A percentile compares a stretch with the other conserved stretches of the same genome.
Conservation (phyloP, 2,329 filamentous ascomycete genomes). For the Arthrobotrys megalospora region DNA sequence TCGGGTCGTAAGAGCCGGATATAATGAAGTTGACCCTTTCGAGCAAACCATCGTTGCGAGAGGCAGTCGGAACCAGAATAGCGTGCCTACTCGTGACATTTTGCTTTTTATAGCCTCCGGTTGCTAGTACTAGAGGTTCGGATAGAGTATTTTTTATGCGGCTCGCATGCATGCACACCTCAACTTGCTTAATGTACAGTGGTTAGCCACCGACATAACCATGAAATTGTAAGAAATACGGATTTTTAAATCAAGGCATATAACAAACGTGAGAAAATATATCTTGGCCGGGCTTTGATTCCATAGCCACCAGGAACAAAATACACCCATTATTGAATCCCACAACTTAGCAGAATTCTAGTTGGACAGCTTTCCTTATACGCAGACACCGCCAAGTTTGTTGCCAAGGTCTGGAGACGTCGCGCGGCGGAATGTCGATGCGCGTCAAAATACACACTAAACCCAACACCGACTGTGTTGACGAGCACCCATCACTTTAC, state of each 20-base stretch:
- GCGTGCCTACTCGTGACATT: neutral
- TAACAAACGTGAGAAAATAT: no score
- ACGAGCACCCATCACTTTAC: neutral
- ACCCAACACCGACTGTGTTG: slow-evolving; percentile 21
- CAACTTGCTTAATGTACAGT: no score
- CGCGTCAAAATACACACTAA: slow-evolving; percentile 9
- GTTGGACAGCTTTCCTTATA: neutral
- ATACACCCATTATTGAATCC: no score
- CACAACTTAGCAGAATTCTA: neutral
- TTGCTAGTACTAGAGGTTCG: neutral
- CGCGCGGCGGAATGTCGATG: neutral
- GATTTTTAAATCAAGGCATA: no score
- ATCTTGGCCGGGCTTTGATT: no score
- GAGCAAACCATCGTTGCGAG: neutral
- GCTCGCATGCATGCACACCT: neutral
- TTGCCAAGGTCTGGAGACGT: slow-evolving; percentile 4
- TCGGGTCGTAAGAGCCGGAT: neutral
- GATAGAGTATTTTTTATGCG: neutral
- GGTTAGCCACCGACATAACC: no score
- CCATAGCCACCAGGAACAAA: no score
- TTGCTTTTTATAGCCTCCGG: neutral
- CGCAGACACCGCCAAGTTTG: neutral
- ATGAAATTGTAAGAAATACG: no score
- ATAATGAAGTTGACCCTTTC: slow-evolving; percentile 7
- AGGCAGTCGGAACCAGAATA: slow-evolving; percentile 12